Evolutionary conservation across 495 filamentous ascomycete genomes (phyloP).

Genomic region (Xylaria nigripes): DNA sequence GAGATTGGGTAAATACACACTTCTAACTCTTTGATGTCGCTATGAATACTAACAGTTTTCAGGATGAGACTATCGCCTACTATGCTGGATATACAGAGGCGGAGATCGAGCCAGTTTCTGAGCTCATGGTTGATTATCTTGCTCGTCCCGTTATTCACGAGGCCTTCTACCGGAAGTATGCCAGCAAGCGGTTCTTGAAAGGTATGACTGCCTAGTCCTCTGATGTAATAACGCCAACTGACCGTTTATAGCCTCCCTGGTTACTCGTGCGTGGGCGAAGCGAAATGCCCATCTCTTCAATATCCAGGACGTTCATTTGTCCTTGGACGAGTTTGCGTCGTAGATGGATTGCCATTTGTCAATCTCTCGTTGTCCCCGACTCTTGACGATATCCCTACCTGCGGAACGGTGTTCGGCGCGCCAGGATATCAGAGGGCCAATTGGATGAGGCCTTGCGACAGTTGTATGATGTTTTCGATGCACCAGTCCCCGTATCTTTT

Average conservation of each 20-base stretch:
- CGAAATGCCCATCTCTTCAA: slow-evolving; percentile 47
- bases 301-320: slow-evolving; percentile 31
- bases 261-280: slow-evolving; percentile 90
- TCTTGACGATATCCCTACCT: slow-evolving; percentile 17
- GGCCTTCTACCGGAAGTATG: slow-evolving; percentile 99
- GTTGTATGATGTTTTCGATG: slow-evolving; percentile 20
- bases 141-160: slow-evolving; percentile 81
- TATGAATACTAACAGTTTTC: slow-evolving; percentile 18
- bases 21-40: not conserved
- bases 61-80: slow-evolving; percentile 83
- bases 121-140: slow-evolving; percentile 92
- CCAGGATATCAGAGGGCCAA: slow-evolving; percentile 22
- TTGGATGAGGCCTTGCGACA: slow-evolving; percentile 27
- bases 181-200: slow-evolving; percentile 96
- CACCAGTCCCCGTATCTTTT: slow-evolving; percentile 16
- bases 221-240: slow-evolving; percentile 8
- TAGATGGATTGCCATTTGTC: slow-evolving; percentile 3
- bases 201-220: slow-evolving; percentile 45
- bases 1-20: slow-evolving; percentile 66
- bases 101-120: slow-evolving; percentile 85
- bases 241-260: slow-evolving; percentile 63
- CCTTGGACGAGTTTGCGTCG: slow-evolving; percentile 35
- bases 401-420: slow-evolving; percentile 12
- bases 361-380: slow-evolving; percentile 1
- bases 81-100: slow-evolving; percentile 91